Evolutionary conservation across 176 grass and related monocot genomes (phyloP).

Genomic region (Stipa capillata): DNA sequence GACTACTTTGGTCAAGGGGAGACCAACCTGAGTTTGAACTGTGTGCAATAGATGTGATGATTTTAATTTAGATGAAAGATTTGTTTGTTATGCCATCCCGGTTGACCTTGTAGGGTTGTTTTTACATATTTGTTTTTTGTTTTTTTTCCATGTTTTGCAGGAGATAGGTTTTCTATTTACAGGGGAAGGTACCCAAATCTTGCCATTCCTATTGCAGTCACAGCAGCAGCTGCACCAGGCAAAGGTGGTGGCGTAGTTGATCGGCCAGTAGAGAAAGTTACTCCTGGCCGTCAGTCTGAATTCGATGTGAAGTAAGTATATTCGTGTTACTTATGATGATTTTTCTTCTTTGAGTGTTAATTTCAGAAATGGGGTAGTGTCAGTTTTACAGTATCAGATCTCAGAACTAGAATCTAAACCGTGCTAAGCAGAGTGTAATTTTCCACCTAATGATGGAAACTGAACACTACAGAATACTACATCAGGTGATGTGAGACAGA

Average conservation of each 20-base stretch:
- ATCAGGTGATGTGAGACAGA: background rate
- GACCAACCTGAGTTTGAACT: background rate
- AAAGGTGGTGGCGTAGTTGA: slow-evolving; percentile 93
- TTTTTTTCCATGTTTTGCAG: slow-evolving; percentile 37
- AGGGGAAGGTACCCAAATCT: slow-evolving; percentile 33
- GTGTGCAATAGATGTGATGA: background rate
- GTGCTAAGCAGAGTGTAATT: background rate
- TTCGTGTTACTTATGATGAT: background rate
- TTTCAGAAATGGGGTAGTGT: background rate
- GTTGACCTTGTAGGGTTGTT: background rate
- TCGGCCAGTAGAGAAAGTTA: slow-evolving; percentile 76
- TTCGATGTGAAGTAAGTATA: slow-evolving; percentile 69
- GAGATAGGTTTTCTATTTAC: slow-evolving; percentile 42
- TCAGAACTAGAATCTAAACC: background rate
- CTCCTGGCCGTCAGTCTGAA: slow-evolving; percentile 80
- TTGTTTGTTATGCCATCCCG: background rate
- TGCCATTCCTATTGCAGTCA: slow-evolving; percentile 44
- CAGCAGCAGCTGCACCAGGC: slow-evolving; percentile 57
- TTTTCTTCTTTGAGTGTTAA: background rate
- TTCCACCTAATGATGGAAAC: background rate
- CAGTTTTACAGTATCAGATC: background rate
- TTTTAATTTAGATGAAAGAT: slow-evolving; percentile 5
- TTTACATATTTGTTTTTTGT: background rate
- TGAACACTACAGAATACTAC: background rate
- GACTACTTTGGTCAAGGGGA: too few species aligned